Evolutionary conservation across 2,329 filamentous ascomycete species (phyloP), one percentile per base, ranked within the genome.

Genomic region (Pseudogymnoascus sp.): DNA sequence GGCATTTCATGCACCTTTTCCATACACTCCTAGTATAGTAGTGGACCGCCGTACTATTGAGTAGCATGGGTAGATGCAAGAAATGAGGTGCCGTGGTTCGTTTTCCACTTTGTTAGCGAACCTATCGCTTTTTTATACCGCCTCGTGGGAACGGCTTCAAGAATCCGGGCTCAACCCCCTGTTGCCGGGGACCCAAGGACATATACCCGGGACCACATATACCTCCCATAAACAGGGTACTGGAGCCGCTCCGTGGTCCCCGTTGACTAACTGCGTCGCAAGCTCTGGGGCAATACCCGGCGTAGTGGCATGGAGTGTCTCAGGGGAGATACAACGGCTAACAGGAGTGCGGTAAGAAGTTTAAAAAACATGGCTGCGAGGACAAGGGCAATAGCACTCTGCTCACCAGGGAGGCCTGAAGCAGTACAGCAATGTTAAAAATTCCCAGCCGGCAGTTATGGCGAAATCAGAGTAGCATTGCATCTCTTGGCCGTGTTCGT

Each of bases 121-220:
- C n/a, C 7, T 19, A 57, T 57, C 50, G 13, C 10, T 57, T 26
- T 23, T 2, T 61, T 28, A 11, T 61, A 9, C 33, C 59, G 7
- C 28, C 10, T 38, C 31, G 28, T 61, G 33, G 59, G 59, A 21
- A 61, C 47, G 47, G 26, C 47, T 17, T 19, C n/a, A 11, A 17
- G 10, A 57, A 31, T 9, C 26, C n/a, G 9, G 26, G 15, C 28
- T 33, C 17, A 33, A 33, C 26, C 50, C n/a, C 50, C 50, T 57
- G 50, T 57, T 19, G 9, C 50, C 26, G 50, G 26, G 26, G 26
- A 33, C 50, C 50, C 50, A 33, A 19, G n/a, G 5, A 33, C 50
- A 57, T 57, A 57, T 33, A 57, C 50, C 50, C 50, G 50, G 50
- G n/a, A 57, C 50, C 50, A 57, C 50, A 31, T 57, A 57, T 57